Evolutionary conservation across 768 basidiomycete genomes (phyloP).

Genomic region (Calocybe indica): DNA sequence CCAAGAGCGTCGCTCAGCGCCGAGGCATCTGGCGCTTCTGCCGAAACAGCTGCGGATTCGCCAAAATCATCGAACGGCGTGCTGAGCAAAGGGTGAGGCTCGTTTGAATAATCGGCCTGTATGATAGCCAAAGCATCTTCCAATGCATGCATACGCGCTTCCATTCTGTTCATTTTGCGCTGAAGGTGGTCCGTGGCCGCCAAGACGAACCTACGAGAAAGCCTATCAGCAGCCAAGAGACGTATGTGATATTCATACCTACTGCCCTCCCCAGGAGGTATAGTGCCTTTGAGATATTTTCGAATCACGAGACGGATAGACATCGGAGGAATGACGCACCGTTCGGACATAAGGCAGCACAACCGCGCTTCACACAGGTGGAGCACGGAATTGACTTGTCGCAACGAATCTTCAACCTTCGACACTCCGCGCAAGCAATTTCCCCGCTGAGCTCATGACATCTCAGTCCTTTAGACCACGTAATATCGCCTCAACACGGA

Average conservation of each 20-base stretch:
- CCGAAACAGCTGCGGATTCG: slow-evolving; percentile 16
- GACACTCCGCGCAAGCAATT: slow-evolving; percentile 39
- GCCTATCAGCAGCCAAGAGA: background rate
- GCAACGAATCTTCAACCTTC: slow-evolving; percentile 36
- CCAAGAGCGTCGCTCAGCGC: slow-evolving; percentile 31
- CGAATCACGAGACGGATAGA: background rate
- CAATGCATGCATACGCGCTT: slow-evolving; percentile 45
- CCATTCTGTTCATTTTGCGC: slow-evolving; percentile 37
- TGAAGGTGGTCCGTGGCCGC: slow-evolving; percentile 49
- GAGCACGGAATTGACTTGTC: slow-evolving; percentile 36
- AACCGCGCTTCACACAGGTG: slow-evolving; percentile 48
- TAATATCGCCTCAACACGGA: slow-evolving; percentile 11
- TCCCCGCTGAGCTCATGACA: slow-evolving; percentile 23
- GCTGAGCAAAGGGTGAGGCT: slow-evolving; percentile 34
- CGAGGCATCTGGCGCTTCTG: slow-evolving; percentile 16
- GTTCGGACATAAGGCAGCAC: slow-evolving; percentile 45
- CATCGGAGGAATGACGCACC: slow-evolving; percentile 23
- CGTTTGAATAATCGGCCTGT: slow-evolving; percentile 30
- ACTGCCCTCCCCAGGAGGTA: slow-evolving; percentile 51
- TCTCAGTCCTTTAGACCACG: background rate
- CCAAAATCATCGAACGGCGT: slow-evolving; percentile 24
- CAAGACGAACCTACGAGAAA: slow-evolving; percentile 36
- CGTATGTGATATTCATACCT: slow-evolving; percentile 24
- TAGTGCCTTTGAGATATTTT: slow-evolving; percentile 30
- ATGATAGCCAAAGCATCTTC: slow-evolving; percentile 50